These are phyloP conservation scores for Hemileia vastatrix DNA, from an alignment of 1,284 basidiomycete species.

Conservation along the genomic window DNA sequence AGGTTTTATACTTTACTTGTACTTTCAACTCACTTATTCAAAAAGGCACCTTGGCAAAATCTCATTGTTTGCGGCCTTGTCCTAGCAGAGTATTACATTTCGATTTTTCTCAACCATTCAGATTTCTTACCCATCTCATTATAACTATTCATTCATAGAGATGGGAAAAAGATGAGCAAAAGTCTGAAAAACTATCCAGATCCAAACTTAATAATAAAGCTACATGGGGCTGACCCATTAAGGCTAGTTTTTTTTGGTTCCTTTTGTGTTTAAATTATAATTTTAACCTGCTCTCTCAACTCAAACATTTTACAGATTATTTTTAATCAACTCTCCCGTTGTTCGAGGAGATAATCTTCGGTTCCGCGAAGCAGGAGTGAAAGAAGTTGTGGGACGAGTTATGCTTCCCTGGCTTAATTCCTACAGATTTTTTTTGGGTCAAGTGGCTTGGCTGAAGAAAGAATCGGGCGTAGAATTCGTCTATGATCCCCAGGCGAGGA, in stretches of 20 bases:
- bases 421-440: constrained; percentile 98
- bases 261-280: not conserved
- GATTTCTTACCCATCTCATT: constrained; percentile 5
- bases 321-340: constrained; percentile 97
- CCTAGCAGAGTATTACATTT: constrained; percentile 61
- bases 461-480: constrained; percentile 66
- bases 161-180: constrained; percentile 99
- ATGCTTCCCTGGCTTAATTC: constrained; percentile 98
- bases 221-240: constrained; percentile 91
- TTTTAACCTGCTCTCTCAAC: not conserved
- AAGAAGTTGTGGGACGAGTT: constrained; percentile 87
- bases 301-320: constrained; percentile 57
- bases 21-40: constrained; percentile 86
- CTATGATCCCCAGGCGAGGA: constrained; percentile 75
- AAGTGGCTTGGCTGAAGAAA: constrained; percentile 79
- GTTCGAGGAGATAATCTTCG: constrained; percentile 95
- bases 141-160: constrained; percentile 49
- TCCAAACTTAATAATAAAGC: constrained; percentile 78
- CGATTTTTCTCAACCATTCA: not conserved
- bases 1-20: constrained; percentile 99
- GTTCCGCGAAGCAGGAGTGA: constrained; percentile 96
- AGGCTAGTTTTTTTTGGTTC: constrained; percentile 50
- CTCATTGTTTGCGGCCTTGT: constrained; percentile 93
- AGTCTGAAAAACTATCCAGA: constrained; percentile 98
- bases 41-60: constrained; percentile 94